phyloP scores from a whole-genome alignment of 768 basidiomycete species.

The Boletus fagicola region DNA sequence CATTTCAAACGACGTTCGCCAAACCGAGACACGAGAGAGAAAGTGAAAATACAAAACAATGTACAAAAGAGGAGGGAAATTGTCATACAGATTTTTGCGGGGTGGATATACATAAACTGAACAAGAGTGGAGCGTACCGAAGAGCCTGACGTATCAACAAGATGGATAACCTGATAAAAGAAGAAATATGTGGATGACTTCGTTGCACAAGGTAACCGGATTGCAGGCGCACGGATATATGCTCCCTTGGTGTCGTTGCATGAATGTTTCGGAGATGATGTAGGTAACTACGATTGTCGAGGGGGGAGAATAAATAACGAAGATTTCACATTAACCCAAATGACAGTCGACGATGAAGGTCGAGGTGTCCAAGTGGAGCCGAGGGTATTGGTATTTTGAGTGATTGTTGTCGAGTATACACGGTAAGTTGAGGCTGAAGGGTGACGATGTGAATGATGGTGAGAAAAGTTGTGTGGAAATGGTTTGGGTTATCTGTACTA shows the following conservation, averaged over 20 bases:
- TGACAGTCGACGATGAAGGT: background rate
- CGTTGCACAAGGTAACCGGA: background rate
- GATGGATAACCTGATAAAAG: background rate
- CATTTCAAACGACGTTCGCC: no score
- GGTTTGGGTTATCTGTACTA: background rate
- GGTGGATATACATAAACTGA: background rate
- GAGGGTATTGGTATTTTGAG: conserved; percentile 1
- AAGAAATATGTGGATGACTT: background rate
- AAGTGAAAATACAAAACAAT: no score
- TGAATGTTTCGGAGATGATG: background rate
- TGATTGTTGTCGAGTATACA: background rate
- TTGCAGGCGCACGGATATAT: background rate
- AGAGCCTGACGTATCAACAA: background rate
- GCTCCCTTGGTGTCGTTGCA: background rate
- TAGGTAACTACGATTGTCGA: background rate
- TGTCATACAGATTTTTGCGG: background rate
- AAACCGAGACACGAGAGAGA: no score
- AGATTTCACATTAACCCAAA: background rate
- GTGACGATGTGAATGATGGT: background rate
- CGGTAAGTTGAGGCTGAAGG: background rate
- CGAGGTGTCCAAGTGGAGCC: no score
- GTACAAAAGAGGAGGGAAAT: background rate
- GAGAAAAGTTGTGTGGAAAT: background rate
- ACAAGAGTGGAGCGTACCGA: background rate
- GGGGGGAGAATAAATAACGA: background rate